Evolutionary conservation across 306 rosid species (phyloP), one percentile per base, ranked within the genome.

Genomic region (Benincasa hispida): DNA sequence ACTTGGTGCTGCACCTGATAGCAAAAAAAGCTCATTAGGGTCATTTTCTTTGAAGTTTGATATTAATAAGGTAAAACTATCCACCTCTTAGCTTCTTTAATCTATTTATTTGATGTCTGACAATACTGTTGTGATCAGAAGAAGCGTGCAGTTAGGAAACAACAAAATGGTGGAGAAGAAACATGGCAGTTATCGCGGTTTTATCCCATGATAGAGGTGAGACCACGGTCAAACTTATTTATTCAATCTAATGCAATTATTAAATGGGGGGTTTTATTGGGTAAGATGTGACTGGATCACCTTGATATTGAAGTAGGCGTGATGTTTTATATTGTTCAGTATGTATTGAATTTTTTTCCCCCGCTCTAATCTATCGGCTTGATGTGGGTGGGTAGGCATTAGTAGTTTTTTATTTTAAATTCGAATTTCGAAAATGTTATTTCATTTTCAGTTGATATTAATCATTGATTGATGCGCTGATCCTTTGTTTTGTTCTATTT

Each of bases 161-260:
- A 87, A 19, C 97, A 96, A 75, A 79, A 88, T 42, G 89, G 81
- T 77, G 97, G 89, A 83, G 89, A 88, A 79, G 93, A 87, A 79
- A 77, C 85, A 47, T 94, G 99, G 99, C 95, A 91, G 74, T 85
- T 94, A 61, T 87, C 96, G 8, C 97, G 95, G 78, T 94, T 94
- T 82, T 94, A 89, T 82, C 99, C 99, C 77, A 87, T 92, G 10
- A 83, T 94, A 80, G 99, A 94, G 99, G 99, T 93, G 82, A 60
- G 58, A 65, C 51, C 37, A 27, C 0, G 66, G 68, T 82, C 56
- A 21, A 10, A 19, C 76, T 53, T 51, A n/a, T 72, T 50, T 51
- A 45, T 72, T 72, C 61, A 72, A 72, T 72, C 61, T 8, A 30
- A 72, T 50, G 61, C 28, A 42, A 13, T 72, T 19, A 28, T 18